Evolutionary conservation across 2,329 filamentous ascomycete genomes (phyloP), one percentile per base, ranked within the genome.

Genomic region (Fusarium lyarnte): DNA sequence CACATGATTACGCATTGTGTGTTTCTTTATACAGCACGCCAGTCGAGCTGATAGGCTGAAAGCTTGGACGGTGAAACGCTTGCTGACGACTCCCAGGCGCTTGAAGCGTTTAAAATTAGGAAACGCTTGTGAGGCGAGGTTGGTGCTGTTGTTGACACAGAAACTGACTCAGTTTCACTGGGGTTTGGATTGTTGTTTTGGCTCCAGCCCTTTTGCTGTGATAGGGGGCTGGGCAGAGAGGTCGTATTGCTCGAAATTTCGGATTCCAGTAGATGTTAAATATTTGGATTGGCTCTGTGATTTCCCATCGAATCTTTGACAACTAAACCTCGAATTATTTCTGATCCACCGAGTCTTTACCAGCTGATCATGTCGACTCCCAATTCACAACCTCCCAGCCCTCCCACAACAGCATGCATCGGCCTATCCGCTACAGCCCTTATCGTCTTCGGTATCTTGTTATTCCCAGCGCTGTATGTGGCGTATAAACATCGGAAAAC

Each of bases 101-200:
- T 7, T 53, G 19, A 41, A 53, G 35, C 23, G 33, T 29, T 53
- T n/a, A 23, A 23, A 53, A n/a, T 29, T 52, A 52, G 49, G 49
- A 52, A 21, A 52, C 17, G 9, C 17, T 8, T 38, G 35, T 41
- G 25, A 41, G 14, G 51, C 51, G 51, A 29, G 25, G 36, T 10
- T 38, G 51, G 31, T 9, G 10, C 23, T 17, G 19, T n/a, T 39
- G 51, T 53, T 41, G 51, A 35, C 35, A 27, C 19, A 39, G 51
- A 53, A 53, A 53, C 51, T 53, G 25, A 41, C 21, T n/a, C 10
- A 16, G 51, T 53, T 53, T 53, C 51, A 53, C 35, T 53, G 35
- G 35, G 33, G 51, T 53, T 53, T 41, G 14, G 35, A 19, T 29
- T 0, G 17, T 13, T 39, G 35, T 41, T 53, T 39, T 41, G 51